Base-by-base conservation (phyloP, 1,139 yeast genomes). In the Pneumocystis sp. region DNA sequence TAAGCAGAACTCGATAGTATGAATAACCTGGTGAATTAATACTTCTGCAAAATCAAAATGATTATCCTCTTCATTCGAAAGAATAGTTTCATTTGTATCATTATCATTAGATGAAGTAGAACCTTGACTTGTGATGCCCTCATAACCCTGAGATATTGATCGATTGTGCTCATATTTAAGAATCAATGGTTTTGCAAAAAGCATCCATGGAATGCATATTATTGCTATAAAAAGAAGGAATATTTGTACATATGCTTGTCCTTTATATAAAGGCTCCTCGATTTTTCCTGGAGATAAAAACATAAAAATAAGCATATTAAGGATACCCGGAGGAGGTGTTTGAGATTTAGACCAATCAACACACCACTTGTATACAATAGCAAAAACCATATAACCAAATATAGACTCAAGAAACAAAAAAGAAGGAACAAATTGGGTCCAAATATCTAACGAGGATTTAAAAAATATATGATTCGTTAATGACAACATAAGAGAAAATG, bases 21-120 rank as follows among this genome's bases (percentile, higher is more conserved):
- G 97, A 72, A 95, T 95, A 56, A 93, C 97, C 77, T 95, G 99
- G 76, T 95, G 97, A 70, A 95, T 93, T 82, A 95, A 87, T 59
- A 95, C 82, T 73, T 95, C 99, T 66, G 97, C 96, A 74, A 93
- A 85, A 68, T 85, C 84, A 74, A 82, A 87, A 35, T 78, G 82
- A 45, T 73, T 76, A 67, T 74, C 75, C 67, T 73, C 67, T 62
- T 73, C 75, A 61, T 69, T 70, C 59, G 72, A 67, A 57, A 70
- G 70, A 65, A 66, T 68, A 25, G 72, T 70, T 34, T 71, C 74
- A 25, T 72, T 74, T 56, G 66, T 71, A 64, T 74, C 74, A 63
- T 72, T 75, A 59, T 73, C 78, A 65, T 71, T 67, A 76, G 76
- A 3, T 71, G 74, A 19, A 70, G 59, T 19, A 37, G 42, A 37